These are phyloP conservation scores for Volvox carteri DNA, from an alignment of 163 green algal species.

Conservation along the genomic window DNA sequence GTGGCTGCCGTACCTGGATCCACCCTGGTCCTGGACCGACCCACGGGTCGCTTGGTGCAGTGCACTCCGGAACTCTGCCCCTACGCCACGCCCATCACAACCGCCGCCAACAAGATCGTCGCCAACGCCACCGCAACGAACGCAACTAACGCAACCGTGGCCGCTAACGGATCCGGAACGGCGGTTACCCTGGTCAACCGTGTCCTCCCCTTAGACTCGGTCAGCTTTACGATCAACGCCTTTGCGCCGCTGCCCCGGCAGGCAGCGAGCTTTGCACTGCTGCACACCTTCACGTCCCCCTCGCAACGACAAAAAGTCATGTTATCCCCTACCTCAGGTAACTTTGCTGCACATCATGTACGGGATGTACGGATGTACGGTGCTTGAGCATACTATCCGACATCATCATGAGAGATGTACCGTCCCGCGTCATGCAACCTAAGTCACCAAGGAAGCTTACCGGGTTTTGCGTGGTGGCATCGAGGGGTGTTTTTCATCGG, in stretches of 20 bases:
- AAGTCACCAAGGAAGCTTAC: no score
- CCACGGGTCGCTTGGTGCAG: not conserved
- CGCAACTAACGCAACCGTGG: no score
- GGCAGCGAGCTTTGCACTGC: not conserved
- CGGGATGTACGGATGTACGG: not conserved
- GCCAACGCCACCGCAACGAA: not conserved
- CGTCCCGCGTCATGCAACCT: no score
- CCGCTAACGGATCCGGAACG: no score
- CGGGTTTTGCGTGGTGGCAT: no score
- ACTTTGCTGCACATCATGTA: not conserved
- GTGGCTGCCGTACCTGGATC: not conserved
- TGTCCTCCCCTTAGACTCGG: not conserved
- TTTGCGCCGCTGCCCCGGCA: not conserved
- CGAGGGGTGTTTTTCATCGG: no score
- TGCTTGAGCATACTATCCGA: not conserved
- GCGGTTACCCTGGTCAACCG: constrained; percentile 10
- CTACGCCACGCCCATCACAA: not conserved
- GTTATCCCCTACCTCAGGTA: not conserved
- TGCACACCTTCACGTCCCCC: not conserved
- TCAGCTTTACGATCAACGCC: constrained; percentile 15
- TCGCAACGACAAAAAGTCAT: not conserved
- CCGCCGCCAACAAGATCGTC: not conserved
- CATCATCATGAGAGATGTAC: no score
- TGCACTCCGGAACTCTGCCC: not conserved
- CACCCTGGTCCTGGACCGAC: not conserved